Percentiles rank a stretch among this genome's conserved stretches.
These are phyloP conservation scores for Cicer pinnatifidum DNA, from an alignment of 306 rosid genomes.

Conservation along the genomic window DNA sequence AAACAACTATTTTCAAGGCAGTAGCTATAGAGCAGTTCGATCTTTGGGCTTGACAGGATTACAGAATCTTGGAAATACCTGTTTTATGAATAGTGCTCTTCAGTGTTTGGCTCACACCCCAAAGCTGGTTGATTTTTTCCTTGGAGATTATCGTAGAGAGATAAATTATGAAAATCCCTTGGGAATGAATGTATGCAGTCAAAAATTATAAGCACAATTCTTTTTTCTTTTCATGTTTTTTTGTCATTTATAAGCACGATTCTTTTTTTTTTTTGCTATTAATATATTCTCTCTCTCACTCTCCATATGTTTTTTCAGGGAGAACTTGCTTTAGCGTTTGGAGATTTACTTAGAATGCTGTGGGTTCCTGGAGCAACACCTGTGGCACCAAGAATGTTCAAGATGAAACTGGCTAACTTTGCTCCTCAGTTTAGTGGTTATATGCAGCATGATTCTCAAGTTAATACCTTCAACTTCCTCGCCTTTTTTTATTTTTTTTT, in stretches of 20 bases:
- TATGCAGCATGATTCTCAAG: conserved; percentile 95
- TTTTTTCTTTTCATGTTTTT: conserved; percentile 25
- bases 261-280: conserved; percentile 20
- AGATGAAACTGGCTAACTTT: conserved; percentile 69
- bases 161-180: conserved; percentile 77
- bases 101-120: conserved; percentile 90
- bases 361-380: conserved; percentile 77
- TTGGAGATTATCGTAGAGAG: conserved; percentile 77
- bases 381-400: conserved; percentile 71
- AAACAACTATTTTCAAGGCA: conserved; percentile 47
- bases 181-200: conserved; percentile 83
- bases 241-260: conserved; percentile 22
- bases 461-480: conserved; percentile 47
- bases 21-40: conserved; percentile 56
- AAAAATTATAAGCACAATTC: too few species aligned
- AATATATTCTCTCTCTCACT: conserved; percentile 3
- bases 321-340: conserved; percentile 88
- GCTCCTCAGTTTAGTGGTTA: conserved; percentile 85
- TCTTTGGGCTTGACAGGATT: conserved; percentile 81
- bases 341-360: conserved; percentile 76
- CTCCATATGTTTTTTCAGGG: conserved; percentile 57
- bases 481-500: too few species aligned
- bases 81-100: conserved; percentile 90
- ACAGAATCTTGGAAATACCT: conserved; percentile 92
- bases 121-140: conserved; percentile 75